Evolutionary conservation across 495 filamentous ascomycete genomes (phyloP).

Genomic region (Cenococcum geophilum): DNA sequence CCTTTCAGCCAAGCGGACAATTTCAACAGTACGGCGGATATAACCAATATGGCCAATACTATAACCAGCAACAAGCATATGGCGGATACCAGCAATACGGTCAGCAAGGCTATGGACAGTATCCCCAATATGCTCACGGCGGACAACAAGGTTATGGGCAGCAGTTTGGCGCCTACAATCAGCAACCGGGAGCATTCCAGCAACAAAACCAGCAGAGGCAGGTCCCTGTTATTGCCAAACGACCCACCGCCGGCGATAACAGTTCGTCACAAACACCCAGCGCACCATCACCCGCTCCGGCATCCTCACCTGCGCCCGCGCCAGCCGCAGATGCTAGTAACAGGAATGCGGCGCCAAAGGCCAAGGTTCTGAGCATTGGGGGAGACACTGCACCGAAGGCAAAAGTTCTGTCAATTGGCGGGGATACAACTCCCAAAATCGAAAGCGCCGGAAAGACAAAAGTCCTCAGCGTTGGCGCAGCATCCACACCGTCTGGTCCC

Average conservation of each 20-base stretch:
- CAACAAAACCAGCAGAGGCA: slow-evolving; percentile 46
- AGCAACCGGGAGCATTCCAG: slow-evolving; percentile 47
- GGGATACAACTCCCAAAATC: slow-evolving; percentile 46
- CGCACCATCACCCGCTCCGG: slow-evolving; percentile 37
- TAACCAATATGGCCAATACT: slow-evolving; percentile 46
- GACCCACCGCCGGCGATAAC: slow-evolving; percentile 38
- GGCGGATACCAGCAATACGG: slow-evolving; percentile 26
- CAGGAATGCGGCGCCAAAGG: slow-evolving; percentile 49
- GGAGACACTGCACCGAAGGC: slow-evolving; percentile 49
- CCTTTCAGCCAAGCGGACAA: slow-evolving; percentile 54
- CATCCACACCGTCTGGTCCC: slow-evolving; percentile 33
- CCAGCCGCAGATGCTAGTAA: slow-evolving; percentile 39
- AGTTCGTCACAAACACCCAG: slow-evolving; percentile 19
- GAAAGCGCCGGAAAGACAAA: slow-evolving; percentile 38
- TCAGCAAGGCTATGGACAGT: slow-evolving; percentile 36
- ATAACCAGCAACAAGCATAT: slow-evolving; percentile 44
- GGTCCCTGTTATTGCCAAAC: slow-evolving; percentile 63
- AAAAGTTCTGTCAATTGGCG: slow-evolving; percentile 65
- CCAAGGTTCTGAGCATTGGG: slow-evolving; percentile 66
- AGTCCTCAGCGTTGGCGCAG: slow-evolving; percentile 28
- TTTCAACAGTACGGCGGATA: slow-evolving; percentile 49
- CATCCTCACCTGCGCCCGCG: slow-evolving; percentile 45
- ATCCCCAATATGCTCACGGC: slow-evolving; percentile 29
- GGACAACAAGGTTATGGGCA: slow-evolving; percentile 36
- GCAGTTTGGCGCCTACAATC: slow-evolving; percentile 40